Evolutionary conservation across 768 basidiomycete species (phyloP), one percentile per base, ranked within the genome.

Genomic region (Leccinum imitatum): DNA sequence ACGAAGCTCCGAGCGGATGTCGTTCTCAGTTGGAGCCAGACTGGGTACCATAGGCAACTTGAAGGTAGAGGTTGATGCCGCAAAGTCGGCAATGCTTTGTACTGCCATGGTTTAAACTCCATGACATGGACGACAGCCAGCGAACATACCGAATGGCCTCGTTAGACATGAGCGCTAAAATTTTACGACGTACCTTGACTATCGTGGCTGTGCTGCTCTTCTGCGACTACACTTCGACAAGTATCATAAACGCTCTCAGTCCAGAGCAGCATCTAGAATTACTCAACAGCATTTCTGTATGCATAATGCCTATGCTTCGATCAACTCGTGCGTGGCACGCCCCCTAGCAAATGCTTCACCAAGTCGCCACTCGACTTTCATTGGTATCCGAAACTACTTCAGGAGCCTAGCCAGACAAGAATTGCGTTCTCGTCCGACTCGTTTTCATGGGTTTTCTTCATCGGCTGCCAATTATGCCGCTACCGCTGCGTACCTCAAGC

Each of bases 311-410:
- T 47, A 58, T 17, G 41, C 67, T 27, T 44, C 64, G 0, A 19
- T 65, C 19, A 11, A 57, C 4, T 33, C 58, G n/a, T 37, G 46
- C 35, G 11, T 59, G 19, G 10, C 50, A 50, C 58, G 53, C 54
- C n/a, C 61, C 14, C 30, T 65, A 53, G 56, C 58, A 53, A 59
- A 37, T 9, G 46, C 47, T 23, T 56, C 62, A 2, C 41, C 23
- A 3, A 60, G 44, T 9, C 63, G 59, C 27, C 60, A 60, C 27
- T 59, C 63, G 23, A 73, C 64, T 25, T 75, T 74, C 39, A 70
- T 73, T n/a, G 72, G 72, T 11, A 67, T 73, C 59, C 70, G 69
- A 27, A 57, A 63, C 55, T 73, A 71, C 63, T 75, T 73, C 59
- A 69, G 7, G 54, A 55, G 25, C 14, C 37, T 71, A 4, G 69